These are phyloP conservation scores for Candida insectalens DNA, from an alignment of 805 yeast species.

Conservation along the genomic window DNA sequence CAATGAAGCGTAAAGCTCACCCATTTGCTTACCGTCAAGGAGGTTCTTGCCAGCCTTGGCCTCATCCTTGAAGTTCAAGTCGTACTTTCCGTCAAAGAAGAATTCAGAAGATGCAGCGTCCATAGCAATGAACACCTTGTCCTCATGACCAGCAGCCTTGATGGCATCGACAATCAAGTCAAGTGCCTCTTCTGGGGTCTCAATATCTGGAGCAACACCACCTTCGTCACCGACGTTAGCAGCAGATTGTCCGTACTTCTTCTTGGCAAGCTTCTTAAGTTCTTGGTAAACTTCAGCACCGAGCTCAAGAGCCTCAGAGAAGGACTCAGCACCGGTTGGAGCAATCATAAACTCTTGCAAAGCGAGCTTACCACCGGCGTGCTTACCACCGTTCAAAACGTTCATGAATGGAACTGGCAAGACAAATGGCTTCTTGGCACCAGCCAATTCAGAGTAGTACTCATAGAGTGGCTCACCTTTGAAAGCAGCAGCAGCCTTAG, in stretches of 20 bases:
- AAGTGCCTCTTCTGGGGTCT: constrained; percentile 93
- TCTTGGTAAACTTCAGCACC: constrained; percentile 98
- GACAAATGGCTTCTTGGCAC: constrained; percentile 74
- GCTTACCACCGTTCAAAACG: constrained; percentile 99
- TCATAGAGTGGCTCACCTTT: constrained; percentile 88
- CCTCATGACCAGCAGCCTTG: constrained; percentile 91
- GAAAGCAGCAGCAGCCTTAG: constrained; percentile 98
- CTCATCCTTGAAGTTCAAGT: constrained; percentile 97
- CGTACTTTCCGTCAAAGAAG: constrained; percentile 95
- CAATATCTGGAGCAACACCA: constrained; percentile 99
- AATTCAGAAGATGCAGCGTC: constrained; percentile 98
- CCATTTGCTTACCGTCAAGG: constrained; percentile 83
- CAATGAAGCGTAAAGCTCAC: constrained; percentile 73
- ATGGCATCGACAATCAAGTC: constrained; percentile 89
- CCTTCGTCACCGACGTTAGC: constrained; percentile 99
- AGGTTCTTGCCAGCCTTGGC: constrained; percentile 82
- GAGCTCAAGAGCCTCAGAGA: constrained; percentile 92
- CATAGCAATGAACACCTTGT: constrained; percentile 81
- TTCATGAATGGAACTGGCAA: constrained; percentile 99
- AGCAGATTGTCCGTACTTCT: constrained; percentile 94
- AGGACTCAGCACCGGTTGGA: constrained; percentile 82
- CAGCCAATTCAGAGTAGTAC: constrained; percentile 78
- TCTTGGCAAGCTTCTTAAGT: constrained; percentile 86
- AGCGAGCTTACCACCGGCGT: constrained; percentile 99
- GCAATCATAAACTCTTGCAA: constrained; percentile 99